Conservation (phyloP, 345 rosid species). For the Garcia nutans region DNA sequence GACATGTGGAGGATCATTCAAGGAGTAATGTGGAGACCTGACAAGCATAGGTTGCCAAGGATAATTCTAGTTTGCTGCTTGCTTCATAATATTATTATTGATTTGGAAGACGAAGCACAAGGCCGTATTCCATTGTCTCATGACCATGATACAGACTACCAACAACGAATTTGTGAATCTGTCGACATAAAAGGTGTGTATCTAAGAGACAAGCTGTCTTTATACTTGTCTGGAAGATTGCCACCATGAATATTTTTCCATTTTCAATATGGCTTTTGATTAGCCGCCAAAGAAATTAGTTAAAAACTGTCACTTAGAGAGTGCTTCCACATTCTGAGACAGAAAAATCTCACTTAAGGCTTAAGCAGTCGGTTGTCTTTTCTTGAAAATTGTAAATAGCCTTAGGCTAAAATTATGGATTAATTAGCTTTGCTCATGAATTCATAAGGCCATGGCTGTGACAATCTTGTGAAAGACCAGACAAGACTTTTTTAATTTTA, state of each 20-base stretch:
- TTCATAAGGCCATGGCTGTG: not conserved
- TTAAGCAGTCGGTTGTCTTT: not conserved
- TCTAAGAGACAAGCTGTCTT: constrained; percentile 49
- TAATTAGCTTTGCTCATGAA: not conserved
- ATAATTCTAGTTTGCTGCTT: constrained; percentile 63
- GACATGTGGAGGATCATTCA: constrained; percentile 59
- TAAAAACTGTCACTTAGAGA: constrained; percentile 8
- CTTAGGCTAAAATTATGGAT: not conserved
- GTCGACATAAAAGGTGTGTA: constrained; percentile 39
- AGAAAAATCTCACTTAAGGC: not conserved
- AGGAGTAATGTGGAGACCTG: constrained; percentile 71
- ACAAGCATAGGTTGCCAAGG: constrained; percentile 57
- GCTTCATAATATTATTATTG: constrained; percentile 62
- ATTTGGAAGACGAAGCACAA: constrained; percentile 47
- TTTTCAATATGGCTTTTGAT: constrained; percentile 10
- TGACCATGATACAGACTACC: constrained; percentile 48
- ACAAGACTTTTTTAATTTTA: not conserved
- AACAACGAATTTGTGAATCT: constrained; percentile 38
- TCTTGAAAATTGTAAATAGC: not conserved
- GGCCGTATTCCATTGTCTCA: constrained; percentile 24
- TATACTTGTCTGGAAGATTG: constrained; percentile 35
- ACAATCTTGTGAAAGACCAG: not conserved
- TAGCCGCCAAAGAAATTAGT: not conserved
- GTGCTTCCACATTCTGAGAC: not conserved
- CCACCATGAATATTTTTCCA: constrained; percentile 21